Evolutionary conservation across 2,329 filamentous ascomycete genomes (phyloP).

Genomic region (Orbilia ellipsospora): DNA sequence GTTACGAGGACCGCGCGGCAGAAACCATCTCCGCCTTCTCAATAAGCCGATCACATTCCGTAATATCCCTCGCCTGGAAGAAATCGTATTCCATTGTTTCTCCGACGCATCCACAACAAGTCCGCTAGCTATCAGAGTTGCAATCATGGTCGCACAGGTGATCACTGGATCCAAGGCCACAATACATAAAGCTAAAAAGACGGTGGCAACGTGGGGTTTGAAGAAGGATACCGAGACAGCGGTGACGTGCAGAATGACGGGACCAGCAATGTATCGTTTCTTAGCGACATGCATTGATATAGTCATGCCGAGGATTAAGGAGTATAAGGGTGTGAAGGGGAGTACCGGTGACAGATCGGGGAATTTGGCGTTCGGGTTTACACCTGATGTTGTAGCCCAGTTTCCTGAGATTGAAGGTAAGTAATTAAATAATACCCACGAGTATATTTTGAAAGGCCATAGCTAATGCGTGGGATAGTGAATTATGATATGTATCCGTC

Average conservation of each 20-base stretch:
- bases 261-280: slow-evolving; percentile 88
- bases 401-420: slow-evolving; percentile 95
- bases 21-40: slow-evolving; percentile 75
- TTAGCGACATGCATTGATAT: slow-evolving; percentile 88
- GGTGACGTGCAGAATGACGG: slow-evolving; percentile 79
- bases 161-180: slow-evolving; percentile 81
- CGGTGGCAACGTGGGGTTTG: slow-evolving; percentile 80
- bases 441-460: background rate
- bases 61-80: slow-evolving; percentile 84
- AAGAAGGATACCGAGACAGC: slow-evolving; percentile 76
- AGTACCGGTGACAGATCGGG: slow-evolving; percentile 86
- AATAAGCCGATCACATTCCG: slow-evolving; percentile 80
- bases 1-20: slow-evolving; percentile 83
- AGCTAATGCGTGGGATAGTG: slow-evolving; percentile 55
- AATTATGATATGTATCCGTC: slow-evolving; percentile 69
- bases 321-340: slow-evolving; percentile 84
- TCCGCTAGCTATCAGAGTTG: slow-evolving; percentile 80
- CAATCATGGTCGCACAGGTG: slow-evolving; percentile 83
- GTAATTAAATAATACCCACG: slow-evolving; percentile 61
- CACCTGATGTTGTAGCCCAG: slow-evolving; percentile 77
- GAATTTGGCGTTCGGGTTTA: slow-evolving; percentile 85
- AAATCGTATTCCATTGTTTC: slow-evolving; percentile 82
- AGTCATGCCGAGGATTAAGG: slow-evolving; percentile 94
- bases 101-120: slow-evolving; percentile 76
- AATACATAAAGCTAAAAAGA: slow-evolving; percentile 75